Conservation (phyloP, 352 stramenopile genomes). For the Pythium brassicae region DNA sequence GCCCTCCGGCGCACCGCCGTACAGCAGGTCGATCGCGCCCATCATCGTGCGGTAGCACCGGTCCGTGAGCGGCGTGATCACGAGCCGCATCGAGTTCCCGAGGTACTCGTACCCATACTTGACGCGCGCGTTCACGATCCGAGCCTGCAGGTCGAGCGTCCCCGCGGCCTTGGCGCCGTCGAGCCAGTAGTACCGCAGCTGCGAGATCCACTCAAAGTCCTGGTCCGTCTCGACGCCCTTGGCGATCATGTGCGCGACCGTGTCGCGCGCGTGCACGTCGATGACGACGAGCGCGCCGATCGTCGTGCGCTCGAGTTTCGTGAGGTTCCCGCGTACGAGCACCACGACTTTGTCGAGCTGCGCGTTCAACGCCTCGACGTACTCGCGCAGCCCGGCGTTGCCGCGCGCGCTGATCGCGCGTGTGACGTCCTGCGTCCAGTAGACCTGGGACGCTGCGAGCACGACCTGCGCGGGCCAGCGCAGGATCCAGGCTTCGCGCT, state of each 20-base stretch:
- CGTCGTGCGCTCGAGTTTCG: constrained; percentile 89
- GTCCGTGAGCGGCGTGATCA: constrained; percentile 95
- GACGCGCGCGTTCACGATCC: constrained; percentile 86
- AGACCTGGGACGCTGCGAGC: constrained; percentile 89
- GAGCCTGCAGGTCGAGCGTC: constrained; percentile 73
- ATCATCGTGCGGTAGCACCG: constrained; percentile 94
- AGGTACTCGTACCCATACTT: constrained; percentile 92
- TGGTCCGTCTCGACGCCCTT: constrained; percentile 82
- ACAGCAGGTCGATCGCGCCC: constrained; percentile 91
- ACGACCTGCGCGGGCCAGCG: constrained; percentile 94
- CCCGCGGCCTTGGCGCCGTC: constrained; percentile 48
- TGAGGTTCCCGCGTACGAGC: constrained; percentile 88
- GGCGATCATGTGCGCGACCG: constrained; percentile 90
- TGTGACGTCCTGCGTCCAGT: constrained; percentile 93
- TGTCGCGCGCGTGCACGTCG: constrained; percentile 91
- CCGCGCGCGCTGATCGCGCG: constrained; percentile 72
- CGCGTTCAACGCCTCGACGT: constrained; percentile 79
- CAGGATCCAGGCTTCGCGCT: constrained; percentile 89
- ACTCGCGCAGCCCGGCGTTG: constrained; percentile 66
- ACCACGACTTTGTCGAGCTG: constrained; percentile 90
- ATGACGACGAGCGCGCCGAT: constrained; percentile 92
- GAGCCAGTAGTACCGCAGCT: constrained; percentile 93
- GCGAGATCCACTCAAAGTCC: constrained; percentile 93
- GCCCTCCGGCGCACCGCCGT: constrained; percentile 90
- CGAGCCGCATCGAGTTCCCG: constrained; percentile 90